phyloP scores from a whole-genome alignment of 2,329 filamentous ascomycete genomes.

The Teratosphaeria nubilosa region DNA sequence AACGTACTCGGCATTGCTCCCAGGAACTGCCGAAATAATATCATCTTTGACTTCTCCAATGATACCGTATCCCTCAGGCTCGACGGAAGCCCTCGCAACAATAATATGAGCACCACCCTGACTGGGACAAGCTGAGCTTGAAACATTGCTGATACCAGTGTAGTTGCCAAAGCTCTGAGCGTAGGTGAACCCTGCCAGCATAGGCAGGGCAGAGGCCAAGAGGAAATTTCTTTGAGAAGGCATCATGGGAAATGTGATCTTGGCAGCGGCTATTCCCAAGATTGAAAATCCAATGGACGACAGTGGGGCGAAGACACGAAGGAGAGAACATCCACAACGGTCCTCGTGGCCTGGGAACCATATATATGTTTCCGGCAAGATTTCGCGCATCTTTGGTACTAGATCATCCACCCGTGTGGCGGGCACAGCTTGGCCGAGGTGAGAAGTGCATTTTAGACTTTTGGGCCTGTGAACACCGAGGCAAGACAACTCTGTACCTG shows the following conservation, averaged over 20 bases:
- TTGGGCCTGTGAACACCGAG: not conserved
- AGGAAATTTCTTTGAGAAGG: not conserved
- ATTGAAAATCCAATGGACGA: not conserved
- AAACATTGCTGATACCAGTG: not conserved
- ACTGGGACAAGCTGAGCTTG: not conserved
- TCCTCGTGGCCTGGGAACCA: not conserved
- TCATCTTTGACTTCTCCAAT: not conserved
- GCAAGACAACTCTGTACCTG: not conserved
- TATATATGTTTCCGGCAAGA: not conserved
- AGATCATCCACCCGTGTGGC: not conserved
- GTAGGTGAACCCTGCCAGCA: not conserved
- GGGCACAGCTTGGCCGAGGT: not conserved
- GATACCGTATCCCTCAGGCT: not conserved
- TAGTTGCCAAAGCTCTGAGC: not conserved
- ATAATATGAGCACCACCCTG: not conserved
- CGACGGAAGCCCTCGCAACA: not conserved
- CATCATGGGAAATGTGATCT: not conserved
- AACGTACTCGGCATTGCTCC: not conserved
- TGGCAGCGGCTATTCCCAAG: not conserved
- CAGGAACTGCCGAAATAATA: not conserved
- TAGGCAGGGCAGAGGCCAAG: not conserved
- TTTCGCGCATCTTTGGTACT: not conserved
- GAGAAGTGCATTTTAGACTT: not conserved
- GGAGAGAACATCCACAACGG: not conserved
- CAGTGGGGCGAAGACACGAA: not conserved